These are phyloP conservation scores for Diplogelasinospora grovesii DNA, from an alignment of 495 filamentous ascomycete species.

Conservation along the genomic window DNA sequence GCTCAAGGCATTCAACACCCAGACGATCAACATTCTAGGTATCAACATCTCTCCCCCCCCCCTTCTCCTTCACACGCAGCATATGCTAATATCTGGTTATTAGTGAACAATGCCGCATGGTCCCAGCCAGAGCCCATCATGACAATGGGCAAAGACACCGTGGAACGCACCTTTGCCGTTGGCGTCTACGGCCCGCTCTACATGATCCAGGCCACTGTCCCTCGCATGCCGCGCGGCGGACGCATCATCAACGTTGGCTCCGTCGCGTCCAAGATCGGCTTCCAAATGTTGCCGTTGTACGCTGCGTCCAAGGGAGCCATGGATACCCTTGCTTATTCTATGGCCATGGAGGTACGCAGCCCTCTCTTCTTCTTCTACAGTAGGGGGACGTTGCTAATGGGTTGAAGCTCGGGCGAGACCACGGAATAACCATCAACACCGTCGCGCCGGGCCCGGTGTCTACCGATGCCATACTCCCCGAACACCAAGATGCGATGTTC, in stretches of 20 bases:
- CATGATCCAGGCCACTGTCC: slow-evolving; percentile 24
- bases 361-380: background rate
- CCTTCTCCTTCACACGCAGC: background rate
- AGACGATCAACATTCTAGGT: slow-evolving; percentile 36
- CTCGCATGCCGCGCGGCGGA: slow-evolving; percentile 29
- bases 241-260: slow-evolving; percentile 39
- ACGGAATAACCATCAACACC: slow-evolving; percentile 36
- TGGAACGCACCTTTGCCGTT: slow-evolving; percentile 17
- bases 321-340: slow-evolving; percentile 21
- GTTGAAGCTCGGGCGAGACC: slow-evolving; percentile 24
- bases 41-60: background rate
- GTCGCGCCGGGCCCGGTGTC: slow-evolving; percentile 27
- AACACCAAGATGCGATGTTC: background rate
- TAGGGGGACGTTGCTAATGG: background rate
- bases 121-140: background rate
- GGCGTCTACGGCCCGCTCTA: slow-evolving; percentile 26
- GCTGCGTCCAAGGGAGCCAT: slow-evolving; percentile 27
- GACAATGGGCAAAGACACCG: slow-evolving; percentile 3
- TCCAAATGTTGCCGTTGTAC: slow-evolving; percentile 14
- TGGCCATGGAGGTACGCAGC: slow-evolving; percentile 22
- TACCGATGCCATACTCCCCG: slow-evolving; percentile 19
- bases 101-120: slow-evolving; percentile 28
- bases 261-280: slow-evolving; percentile 27
- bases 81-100: background rate
- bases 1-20: slow-evolving; percentile 18